Conservation (phyloP, 2,329 filamentous ascomycete genomes). For the Cladosporium sp. region DNA sequence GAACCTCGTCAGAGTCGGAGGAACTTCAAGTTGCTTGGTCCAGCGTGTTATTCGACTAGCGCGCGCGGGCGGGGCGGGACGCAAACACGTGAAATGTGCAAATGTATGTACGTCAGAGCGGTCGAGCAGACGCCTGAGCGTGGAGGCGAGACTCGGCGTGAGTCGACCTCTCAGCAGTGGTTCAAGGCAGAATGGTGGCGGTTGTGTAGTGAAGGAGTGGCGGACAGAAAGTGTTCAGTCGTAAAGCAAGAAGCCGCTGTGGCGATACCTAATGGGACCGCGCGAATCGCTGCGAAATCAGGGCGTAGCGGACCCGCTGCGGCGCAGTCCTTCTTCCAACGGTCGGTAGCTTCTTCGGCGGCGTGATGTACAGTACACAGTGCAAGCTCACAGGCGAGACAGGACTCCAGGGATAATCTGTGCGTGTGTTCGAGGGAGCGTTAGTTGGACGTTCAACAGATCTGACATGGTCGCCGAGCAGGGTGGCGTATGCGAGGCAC, state of each 20-base stretch:
- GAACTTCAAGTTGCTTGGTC: too few relatives aligned
- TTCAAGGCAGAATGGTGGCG: neutral
- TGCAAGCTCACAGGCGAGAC: neutral
- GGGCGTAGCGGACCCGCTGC: conserved; percentile 3
- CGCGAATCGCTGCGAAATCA: neutral
- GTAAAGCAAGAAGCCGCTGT: neutral
- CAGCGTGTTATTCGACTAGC: too few relatives aligned
- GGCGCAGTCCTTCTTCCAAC: conserved; percentile 1
- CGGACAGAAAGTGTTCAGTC: neutral
- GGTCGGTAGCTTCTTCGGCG: conserved; percentile 2
- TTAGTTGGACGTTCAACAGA: neutral
- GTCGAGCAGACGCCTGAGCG: neutral
- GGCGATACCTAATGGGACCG: conserved; percentile 1
- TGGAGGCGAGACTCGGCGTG: neutral
- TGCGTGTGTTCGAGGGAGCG: neutral
- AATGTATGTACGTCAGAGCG: too few relatives aligned
- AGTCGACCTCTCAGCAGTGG: neutral
- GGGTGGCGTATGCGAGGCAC: neutral
- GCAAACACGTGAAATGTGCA: conserved; percentile 5
- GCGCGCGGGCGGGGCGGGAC: neutral
- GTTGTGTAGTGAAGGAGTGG: neutral
- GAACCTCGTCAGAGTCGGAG: neutral
- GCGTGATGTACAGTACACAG: neutral
- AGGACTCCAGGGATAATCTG: neutral
- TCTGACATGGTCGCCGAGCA: neutral